Base-by-base conservation (phyloP, 768 basidiomycete species). In the Tricholoma terreum region DNA sequence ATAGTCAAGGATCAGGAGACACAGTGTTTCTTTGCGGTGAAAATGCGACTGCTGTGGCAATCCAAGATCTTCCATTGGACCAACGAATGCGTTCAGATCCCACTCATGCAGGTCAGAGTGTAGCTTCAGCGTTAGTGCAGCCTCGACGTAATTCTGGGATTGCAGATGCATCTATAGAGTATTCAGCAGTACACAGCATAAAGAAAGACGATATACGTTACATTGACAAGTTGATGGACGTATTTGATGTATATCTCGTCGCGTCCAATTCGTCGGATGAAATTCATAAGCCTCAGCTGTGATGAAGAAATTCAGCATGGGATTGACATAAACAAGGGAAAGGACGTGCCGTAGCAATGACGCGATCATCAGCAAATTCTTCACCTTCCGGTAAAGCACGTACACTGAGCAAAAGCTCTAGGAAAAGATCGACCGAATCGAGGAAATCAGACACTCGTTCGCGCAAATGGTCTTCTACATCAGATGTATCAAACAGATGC, bases 201-300 rank as follows among this genome's bases (percentile, higher is more conserved):
- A 51, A 19, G 33, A 27, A 2, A 50, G 56, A 55, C 24, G 59
- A n/a, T 22, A 45, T 57, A 17, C 64, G 86, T 63, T 66, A 94
- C 91, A 64, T 92, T 90, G 51, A 96, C 92, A 22, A 97, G 85
- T 67, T 95, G 92, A 67, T 97, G 93, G 21, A 96, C 90, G 69
- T 96, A 96, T 81, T 94, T 92, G 72, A 95, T 90, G 65, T 94
- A 96, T 58, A 97, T 94, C 67, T 95, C 94, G 65, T 92, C 89
- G 11, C 94, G 80, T 15, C 94, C 94, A 55, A 96, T 94, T 15
- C 90, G 83, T 15, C 92, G 83, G 62, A 96, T 93, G 71, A 95
- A 97, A 69, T 94, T 92, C 89, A 97, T 94, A 58, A 97, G 75
- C 33, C 92, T 83, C 60, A 95, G 77, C 90, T 92, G 58, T 33